Conservation (phyloP, 2,329 filamentous ascomycete genomes). For the Curvularia spicifera region DNA sequence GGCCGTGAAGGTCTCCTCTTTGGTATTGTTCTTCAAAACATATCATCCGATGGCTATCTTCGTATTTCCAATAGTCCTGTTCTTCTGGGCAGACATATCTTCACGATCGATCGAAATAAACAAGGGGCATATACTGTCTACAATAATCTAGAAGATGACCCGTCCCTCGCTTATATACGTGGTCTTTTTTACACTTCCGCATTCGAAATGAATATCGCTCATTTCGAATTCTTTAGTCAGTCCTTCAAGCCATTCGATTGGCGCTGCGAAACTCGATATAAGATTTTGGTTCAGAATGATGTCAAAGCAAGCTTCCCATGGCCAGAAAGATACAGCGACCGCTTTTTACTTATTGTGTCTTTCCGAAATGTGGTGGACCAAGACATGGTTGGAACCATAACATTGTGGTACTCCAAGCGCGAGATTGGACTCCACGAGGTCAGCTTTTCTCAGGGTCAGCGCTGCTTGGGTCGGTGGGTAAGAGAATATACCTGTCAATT, state of each 20-base stretch:
- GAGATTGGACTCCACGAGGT: not conserved
- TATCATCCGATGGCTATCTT: too few relatives aligned
- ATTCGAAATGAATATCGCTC: too few relatives aligned
- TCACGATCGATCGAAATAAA: too few relatives aligned
- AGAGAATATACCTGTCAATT: not conserved
- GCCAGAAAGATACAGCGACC: not conserved
- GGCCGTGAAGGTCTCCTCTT: not conserved
- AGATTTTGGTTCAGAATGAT: fast-evolving
- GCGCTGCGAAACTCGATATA: not conserved
- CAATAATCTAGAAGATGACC: too few relatives aligned
- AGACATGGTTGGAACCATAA: not conserved
- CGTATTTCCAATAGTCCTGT: too few relatives aligned
- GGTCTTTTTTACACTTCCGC: too few relatives aligned
- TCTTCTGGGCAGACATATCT: too few relatives aligned
- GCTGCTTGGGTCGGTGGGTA: not conserved
- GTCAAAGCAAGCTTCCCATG: not conserved
- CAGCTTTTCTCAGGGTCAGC: not conserved
- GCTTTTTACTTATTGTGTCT: not conserved
- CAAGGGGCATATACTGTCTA: not conserved
- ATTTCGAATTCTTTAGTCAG: not conserved
- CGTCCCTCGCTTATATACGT: too few relatives aligned
- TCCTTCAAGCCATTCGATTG: not conserved
- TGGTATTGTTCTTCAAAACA: not conserved
- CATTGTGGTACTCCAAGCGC: not conserved
- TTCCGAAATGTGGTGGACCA: not conserved